Conservation (phyloP, 176 grass and related monocot genomes). For the Bromus sterilis region DNA sequence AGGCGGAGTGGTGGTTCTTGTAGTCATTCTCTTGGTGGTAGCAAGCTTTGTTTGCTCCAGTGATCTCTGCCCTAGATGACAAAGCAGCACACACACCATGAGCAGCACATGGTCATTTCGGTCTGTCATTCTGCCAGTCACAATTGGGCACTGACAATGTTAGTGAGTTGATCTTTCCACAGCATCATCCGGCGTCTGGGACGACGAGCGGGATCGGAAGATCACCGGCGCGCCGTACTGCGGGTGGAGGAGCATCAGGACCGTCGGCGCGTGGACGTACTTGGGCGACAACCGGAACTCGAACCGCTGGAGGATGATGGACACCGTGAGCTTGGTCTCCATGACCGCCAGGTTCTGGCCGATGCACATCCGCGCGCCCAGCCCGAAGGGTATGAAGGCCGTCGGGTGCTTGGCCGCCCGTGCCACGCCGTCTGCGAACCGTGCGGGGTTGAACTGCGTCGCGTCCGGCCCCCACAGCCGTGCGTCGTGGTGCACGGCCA, state of each 20-base stretch:
- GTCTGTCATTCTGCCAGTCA: slow-evolving; percentile 42
- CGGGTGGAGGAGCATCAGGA: slow-evolving; percentile 98
- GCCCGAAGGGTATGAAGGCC: slow-evolving; percentile 93
- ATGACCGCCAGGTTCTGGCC: slow-evolving; percentile 94
- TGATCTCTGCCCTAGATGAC: slow-evolving; percentile 11
- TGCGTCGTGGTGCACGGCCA: slow-evolving; percentile 91
- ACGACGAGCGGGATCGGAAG: slow-evolving; percentile 43
- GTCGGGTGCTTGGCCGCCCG: slow-evolving; percentile 61
- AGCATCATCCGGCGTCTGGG: slow-evolving; percentile 23
- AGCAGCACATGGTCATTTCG: slow-evolving; percentile 27
- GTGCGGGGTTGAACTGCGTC: slow-evolving; percentile 78
- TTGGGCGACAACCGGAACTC: slow-evolving; percentile 68
- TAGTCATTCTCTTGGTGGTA: slow-evolving; percentile 6
- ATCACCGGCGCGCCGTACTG: slow-evolving; percentile 86
- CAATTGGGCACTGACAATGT: slow-evolving; percentile 35
- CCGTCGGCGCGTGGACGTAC: slow-evolving; percentile 92
- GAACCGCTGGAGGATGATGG: slow-evolving; percentile 88
- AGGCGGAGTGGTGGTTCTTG: background rate
- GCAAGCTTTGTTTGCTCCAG: slow-evolving; percentile 3
- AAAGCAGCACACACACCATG: slow-evolving; percentile 21
- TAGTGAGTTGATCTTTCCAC: slow-evolving; percentile 10
- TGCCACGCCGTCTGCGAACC: slow-evolving; percentile 59
- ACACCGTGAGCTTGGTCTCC: slow-evolving; percentile 80
- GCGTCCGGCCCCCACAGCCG: slow-evolving; percentile 80
- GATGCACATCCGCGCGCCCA: slow-evolving; percentile 92